phyloP scores from a whole-genome alignment of 2,329 filamentous ascomycete genomes.

The Beauveria pseudobassiana region DNA sequence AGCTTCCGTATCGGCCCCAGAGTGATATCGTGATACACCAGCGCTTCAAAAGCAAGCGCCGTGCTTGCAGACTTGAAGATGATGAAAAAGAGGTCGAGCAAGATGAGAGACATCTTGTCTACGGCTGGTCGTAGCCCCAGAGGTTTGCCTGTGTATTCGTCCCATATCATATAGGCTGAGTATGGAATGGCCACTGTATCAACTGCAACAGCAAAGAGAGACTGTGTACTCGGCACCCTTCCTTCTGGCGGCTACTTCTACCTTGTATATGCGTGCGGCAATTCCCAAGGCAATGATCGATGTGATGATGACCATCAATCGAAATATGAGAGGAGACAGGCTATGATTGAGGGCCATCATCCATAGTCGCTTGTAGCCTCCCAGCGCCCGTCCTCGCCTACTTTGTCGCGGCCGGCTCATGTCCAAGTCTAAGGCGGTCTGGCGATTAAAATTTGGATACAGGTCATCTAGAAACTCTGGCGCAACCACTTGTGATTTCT shows the following conservation, averaged over 20 bases:
- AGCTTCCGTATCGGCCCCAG: constrained; percentile 41
- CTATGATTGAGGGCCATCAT: constrained; percentile 68
- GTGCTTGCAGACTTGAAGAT: constrained; percentile 95
- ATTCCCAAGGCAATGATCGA: constrained; percentile 76
- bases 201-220: constrained; percentile 81
- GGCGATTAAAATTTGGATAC: constrained; percentile 39
- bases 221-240: constrained; percentile 57
- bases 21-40: constrained; percentile 50
- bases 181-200: constrained; percentile 86
- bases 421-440: constrained; percentile 26
- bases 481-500: constrained; percentile 41
- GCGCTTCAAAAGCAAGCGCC: constrained; percentile 77
- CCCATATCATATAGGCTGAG: constrained; percentile 86
- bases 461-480: constrained; percentile 37
- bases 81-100: constrained; percentile 92
- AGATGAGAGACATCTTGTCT: constrained; percentile 81
- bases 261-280: constrained; percentile 63
- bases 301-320: constrained; percentile 74
- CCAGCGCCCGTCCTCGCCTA: constrained; percentile 23
- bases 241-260: constrained; percentile 39
- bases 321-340: constrained; percentile 77
- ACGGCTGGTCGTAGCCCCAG: constrained; percentile 76
- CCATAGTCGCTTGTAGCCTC: constrained; percentile 51
- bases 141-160: constrained; percentile 93
- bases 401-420: constrained; percentile 21